Base-by-base conservation (phyloP, 805 yeast genomes). In the Kluyveromyces starmeri region DNA sequence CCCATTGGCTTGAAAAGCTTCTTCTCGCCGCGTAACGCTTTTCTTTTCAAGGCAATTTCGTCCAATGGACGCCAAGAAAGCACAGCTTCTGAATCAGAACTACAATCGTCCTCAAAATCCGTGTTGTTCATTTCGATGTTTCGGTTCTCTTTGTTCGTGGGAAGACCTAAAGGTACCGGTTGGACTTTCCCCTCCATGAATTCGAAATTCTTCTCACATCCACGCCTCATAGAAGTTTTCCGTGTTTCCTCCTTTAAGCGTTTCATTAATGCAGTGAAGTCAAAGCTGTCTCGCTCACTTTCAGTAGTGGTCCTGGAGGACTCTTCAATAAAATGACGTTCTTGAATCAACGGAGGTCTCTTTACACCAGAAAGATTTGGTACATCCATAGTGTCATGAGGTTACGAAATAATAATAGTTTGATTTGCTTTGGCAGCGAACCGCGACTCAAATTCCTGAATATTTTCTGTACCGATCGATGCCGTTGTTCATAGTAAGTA, bases 1-100 rank as follows among this genome's bases (percentile, higher is more conserved):
- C n/a, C 33, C 33, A 30, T 30, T 20, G 33, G 33, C 8, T 22
- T 21, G 17, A 30, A 30, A 12, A 20, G 19, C 6, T 7, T 20
- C 16, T 5, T 20, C 4, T n/a, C 22, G 14, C 19, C n/a, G 14
- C n/a, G 6, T 8, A 20, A 3, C 6, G n/a, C 10, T 20, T 18
- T 20, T 3, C 19, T 13, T 30, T 30, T 30, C 12, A 30, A 15
- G 3, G 20, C 33, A 7, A 30, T 14, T n/a, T 30, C 33, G 14
- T 30, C 33, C n/a, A 30, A 22, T 7, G 33, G 33, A 13, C 33
- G 20, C 33, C 33, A 30, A 5, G 33, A 30, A 6, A 30, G n/a
- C 16, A 21, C 33, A n/a, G 22, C 14, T n/a, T 30, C 33, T 9
- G 33, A 30, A 3, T 30, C 33, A 3, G 16, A n/a, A 11, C n/a